Percentiles rank a stretch among this genome's conserved stretches.
Evolutionary conservation across 352 stramenopile genomes (phyloP).

Genomic region (Phytophthora cryptogea): DNA sequence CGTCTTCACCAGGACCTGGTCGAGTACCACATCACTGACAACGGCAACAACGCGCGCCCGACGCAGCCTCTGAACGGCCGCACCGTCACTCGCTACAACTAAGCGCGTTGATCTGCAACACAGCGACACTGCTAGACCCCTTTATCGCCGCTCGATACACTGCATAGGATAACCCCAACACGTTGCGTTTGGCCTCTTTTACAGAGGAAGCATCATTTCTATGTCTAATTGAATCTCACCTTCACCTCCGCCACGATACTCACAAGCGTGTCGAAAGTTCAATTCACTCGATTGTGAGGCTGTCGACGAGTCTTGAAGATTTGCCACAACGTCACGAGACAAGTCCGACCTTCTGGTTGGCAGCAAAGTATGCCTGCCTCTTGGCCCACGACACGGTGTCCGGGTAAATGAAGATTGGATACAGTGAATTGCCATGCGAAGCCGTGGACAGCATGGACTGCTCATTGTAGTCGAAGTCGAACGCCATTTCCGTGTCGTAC

Average conservation of each 20-base stretch:
- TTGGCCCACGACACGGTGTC: conserved; percentile 65
- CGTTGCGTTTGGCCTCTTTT: conserved; percentile 1
- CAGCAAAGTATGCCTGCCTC: conserved; percentile 58
- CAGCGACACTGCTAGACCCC: background rate
- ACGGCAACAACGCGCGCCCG: conserved; percentile 51
- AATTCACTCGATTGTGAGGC: background rate
- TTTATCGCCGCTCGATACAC: background rate
- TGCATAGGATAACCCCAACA: background rate
- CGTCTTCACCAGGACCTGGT: conserved; percentile 40
- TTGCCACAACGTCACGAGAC: conserved; percentile 26
- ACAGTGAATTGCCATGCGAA: conserved; percentile 52
- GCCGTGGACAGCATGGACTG: conserved; percentile 71
- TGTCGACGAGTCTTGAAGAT: background rate
- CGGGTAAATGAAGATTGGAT: conserved; percentile 82
- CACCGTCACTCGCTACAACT: conserved; percentile 28
- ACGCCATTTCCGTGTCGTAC: conserved; percentile 60
- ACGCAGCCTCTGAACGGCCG: conserved; percentile 48
- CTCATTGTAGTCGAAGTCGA: conserved; percentile 85
- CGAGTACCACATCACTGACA: conserved; percentile 40
- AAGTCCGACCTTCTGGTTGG: conserved; percentile 46
- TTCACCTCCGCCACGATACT: background rate
- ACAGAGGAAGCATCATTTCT: conserved; percentile 2
- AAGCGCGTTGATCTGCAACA: background rate
- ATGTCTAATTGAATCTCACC: conserved; percentile 2
- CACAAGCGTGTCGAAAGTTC: background rate